Base-by-base conservation (phyloP, 352 stramenopile species). In the Thalassiosira ordinaria region DNA sequence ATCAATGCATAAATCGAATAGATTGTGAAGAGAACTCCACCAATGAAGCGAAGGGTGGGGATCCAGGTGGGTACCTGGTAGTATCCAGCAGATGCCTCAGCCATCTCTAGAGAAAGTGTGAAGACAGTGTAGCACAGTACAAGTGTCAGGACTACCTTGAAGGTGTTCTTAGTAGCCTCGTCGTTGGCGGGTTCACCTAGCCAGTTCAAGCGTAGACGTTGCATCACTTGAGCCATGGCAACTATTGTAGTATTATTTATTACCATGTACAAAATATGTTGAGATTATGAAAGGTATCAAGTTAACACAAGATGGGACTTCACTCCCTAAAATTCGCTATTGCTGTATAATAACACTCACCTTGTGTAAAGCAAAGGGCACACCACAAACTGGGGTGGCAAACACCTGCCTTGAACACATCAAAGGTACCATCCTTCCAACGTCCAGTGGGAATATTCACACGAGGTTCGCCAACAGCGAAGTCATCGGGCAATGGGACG, bases 361-460 rank as follows among this genome's bases (percentile, higher is more conserved):
- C 76, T 56, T 89, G 84, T 20, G 78, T 86, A 55, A 82, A 93
- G 51, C 72, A 92, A 18, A 90, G 59, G 7, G 86, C 82, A 69
- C 86, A 92, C 60, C 79, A 90, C 14, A 90, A 46, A 46, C 77
- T 82, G 20, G 89, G 73, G 67, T 94, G 89, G 55, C 52, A 88
- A 31, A 74, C 13, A 62, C 89, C 89, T 7, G 61, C 65, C 14
- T 76, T 85, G 31, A 77, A 84, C 26, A 80, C 84, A 47, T 91
- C 86, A 59, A 75, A 93, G 13, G 88, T 51, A 20, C 82, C 86
- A 74, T 93, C 88, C 66, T 94, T 93, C 90, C 90, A 94, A 44
- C 44, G 37, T 22, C 90, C 90, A 2, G 82, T 89, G 8, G 88
- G 90, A 37, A 88, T 80, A 27, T 86, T 80, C 13, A 92, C 63